phyloP scores from a whole-genome alignment of 83 land plant genomes.

The Thuja plicata region DNA sequence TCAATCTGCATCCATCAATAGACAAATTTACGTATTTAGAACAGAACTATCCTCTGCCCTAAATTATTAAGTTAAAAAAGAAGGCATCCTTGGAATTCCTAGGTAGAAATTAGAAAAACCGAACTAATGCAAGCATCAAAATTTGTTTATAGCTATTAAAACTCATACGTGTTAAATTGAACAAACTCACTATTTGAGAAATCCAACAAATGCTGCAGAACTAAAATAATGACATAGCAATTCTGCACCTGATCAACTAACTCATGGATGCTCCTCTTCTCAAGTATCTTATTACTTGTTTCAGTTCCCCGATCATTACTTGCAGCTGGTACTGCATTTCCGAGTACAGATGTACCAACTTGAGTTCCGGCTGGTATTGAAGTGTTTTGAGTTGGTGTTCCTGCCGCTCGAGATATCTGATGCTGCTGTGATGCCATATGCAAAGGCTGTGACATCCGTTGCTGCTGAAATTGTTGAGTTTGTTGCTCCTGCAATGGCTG shows the following conservation, averaged over 20 bases:
- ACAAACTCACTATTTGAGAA: neutral
- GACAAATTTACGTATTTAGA: neutral
- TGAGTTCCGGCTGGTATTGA: slow-evolving; percentile 20
- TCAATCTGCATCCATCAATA: slow-evolving; percentile 43
- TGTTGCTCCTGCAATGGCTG: slow-evolving; percentile 31
- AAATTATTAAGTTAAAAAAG: neutral
- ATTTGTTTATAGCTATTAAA: neutral
- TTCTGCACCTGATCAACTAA: slow-evolving; percentile 43
- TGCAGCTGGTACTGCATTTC: neutral
- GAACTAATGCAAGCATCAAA: neutral
- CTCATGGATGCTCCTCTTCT: slow-evolving; percentile 70
- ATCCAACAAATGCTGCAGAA: neutral
- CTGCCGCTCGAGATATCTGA: slow-evolving; percentile 28
- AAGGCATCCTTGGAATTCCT: neutral
- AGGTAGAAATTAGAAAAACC: neutral
- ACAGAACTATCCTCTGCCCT: neutral
- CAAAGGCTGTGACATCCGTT: slow-evolving; percentile 28
- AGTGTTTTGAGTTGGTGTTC: slow-evolving; percentile 33
- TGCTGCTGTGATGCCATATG: slow-evolving; percentile 29
- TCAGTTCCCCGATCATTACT: slow-evolving; percentile 34
- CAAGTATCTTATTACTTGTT: slow-evolving; percentile 34
- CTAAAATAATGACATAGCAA: neutral
- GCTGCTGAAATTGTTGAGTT: slow-evolving; percentile 25
- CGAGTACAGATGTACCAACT: slow-evolving; percentile 20
- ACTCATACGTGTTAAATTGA: neutral